Evolutionary conservation across 495 filamentous ascomycete species (phyloP), one percentile per base, ranked within the genome.

Genomic region (Parathielavia appendiculata): DNA sequence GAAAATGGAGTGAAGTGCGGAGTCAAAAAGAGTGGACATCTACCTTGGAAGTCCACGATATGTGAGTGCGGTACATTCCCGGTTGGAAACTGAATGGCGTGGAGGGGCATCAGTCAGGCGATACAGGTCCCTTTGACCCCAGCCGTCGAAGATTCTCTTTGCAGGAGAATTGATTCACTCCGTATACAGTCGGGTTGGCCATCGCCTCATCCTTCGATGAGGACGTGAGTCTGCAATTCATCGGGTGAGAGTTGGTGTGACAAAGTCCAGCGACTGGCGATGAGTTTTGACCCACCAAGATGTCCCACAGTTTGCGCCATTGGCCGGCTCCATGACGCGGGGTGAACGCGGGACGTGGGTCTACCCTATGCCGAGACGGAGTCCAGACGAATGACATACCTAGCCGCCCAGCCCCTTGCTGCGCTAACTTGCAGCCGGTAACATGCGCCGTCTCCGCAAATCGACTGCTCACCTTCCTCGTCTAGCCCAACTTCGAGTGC

Each of bases 271-370:
- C 36, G n/a, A 36, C 32, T 47, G 30, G 43, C 50, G 13, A 34
- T 36, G 50, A 40, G 50, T 34, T 45, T 3, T 20, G 22, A 39
- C 44, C 54, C 44, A 40, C 43, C 44, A 34, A 20, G 54, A 23
- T 32, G 10, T 20, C 35, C 10, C 23, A 11, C n/a, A n/a, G n/a
- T n/a, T 23, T 30, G 16, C 4, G 26, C 48, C 40, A 59, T 59
- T 59, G 57, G 57, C 36, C 23, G 19, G 50, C 43, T 51, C 57
- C 49, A 45, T 26, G 20, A 52, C 40, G 48, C 40, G 58, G 36
- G 43, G 30, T 36, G 23, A 54, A n/a, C 39, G 53, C 46, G 53
- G 44, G 47, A 51, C 22, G 46, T 54, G 51, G 58, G 58, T 12
- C 41, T 39, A 20, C 46, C 30, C 20, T 30, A 30, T 23, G 23